A percentile compares a stretch with the other conserved stretches of the same genome.
Evolutionary conservation across 192 early-diverging fungal species (phyloP).

Genomic region (Backusella liffmaniae): DNA sequence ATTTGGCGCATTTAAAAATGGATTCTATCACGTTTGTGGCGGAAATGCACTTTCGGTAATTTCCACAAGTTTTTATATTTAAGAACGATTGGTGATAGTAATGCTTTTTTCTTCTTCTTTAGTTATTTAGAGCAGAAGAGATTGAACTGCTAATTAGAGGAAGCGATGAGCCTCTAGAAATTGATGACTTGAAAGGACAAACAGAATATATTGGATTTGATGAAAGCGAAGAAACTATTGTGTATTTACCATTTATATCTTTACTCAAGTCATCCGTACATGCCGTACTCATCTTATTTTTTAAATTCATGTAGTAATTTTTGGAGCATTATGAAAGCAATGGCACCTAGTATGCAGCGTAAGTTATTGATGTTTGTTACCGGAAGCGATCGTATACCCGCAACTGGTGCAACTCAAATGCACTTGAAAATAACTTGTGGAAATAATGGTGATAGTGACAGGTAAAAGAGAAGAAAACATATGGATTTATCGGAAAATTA

Average conservation of each 20-base stretch:
- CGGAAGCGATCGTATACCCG: conserved; percentile 89
- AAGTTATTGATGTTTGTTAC: conserved; percentile 86
- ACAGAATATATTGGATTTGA: conserved; percentile 65
- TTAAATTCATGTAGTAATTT: conserved; percentile 46
- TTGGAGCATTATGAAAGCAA: conserved; percentile 77
- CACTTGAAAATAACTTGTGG: conserved; percentile 70
- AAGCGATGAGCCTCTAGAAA: conserved; percentile 63
- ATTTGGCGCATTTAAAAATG: conserved; percentile 83
- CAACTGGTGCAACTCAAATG: conserved; percentile 68
- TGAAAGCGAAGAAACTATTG: conserved; percentile 49
- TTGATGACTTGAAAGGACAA: conserved; percentile 51
- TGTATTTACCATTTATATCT: conserved; percentile 26
- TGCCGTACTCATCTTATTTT: neutral
- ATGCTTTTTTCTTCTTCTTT: neutral
- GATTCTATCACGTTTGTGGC: conserved; percentile 86
- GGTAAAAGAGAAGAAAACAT: conserved; percentile 15
- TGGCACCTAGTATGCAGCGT: conserved; percentile 65
- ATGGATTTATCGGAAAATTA: neutral
- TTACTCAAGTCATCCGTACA: neutral
- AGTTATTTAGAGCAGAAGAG: conserved; percentile 88
- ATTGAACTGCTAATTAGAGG: conserved; percentile 90
- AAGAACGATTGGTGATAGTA: neutral
- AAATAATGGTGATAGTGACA: conserved; percentile 43
- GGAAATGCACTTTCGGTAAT: conserved; percentile 76
- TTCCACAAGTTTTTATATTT: neutral